Percentiles rank a stretch among this genome's conserved stretches.
Evolutionary conservation across 2,329 filamentous ascomycete species (phyloP).

Genomic region (Cladophialophora exuberans): DNA sequence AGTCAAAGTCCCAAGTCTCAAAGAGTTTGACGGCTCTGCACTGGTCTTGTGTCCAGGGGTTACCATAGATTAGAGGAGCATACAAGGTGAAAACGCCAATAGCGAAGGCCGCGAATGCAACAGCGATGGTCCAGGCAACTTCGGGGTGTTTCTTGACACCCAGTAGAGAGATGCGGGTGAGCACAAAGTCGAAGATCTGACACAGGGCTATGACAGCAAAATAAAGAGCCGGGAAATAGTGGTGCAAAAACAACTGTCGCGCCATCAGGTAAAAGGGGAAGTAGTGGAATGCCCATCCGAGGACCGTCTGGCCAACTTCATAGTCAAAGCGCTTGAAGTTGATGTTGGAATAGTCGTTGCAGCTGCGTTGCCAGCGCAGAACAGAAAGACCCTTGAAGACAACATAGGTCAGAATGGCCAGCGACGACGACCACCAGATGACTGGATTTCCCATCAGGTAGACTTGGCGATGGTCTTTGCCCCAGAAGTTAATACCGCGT

Average conservation of each 20-base stretch:
- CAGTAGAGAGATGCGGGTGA: constrained; percentile 70
- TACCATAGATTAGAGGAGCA: constrained; percentile 88
- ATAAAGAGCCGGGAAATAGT: constrained; percentile 96
- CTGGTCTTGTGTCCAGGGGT: constrained; percentile 86
- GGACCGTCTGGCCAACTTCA: constrained; percentile 84
- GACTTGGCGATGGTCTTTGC: constrained; percentile 88
- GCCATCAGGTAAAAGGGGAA: constrained; percentile 99
- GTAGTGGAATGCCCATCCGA: constrained; percentile 97
- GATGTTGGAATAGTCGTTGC: constrained; percentile 76
- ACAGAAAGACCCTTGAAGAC: constrained; percentile 85
- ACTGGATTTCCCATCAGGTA: constrained; percentile 95
- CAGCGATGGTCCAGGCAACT: constrained; percentile 73
- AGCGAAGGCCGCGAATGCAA: constrained; percentile 73
- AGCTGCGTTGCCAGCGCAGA: constrained; percentile 93
- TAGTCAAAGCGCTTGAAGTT: constrained; percentile 98
- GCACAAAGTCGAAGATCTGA: constrained; percentile 85
- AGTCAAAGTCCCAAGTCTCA: constrained; percentile 94
- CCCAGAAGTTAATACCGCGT: constrained; percentile 99
- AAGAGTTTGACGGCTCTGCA: constrained; percentile 89
- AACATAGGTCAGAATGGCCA: constrained; percentile 75
- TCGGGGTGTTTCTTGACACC: constrained; percentile 70
- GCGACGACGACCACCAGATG: constrained; percentile 89
- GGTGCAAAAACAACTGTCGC: constrained; percentile 95
- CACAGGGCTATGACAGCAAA: constrained; percentile 89
- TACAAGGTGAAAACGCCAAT: constrained; percentile 81